phyloP scores from a whole-genome alignment of 768 basidiomycete species.

The Mycena belliarum region DNA sequence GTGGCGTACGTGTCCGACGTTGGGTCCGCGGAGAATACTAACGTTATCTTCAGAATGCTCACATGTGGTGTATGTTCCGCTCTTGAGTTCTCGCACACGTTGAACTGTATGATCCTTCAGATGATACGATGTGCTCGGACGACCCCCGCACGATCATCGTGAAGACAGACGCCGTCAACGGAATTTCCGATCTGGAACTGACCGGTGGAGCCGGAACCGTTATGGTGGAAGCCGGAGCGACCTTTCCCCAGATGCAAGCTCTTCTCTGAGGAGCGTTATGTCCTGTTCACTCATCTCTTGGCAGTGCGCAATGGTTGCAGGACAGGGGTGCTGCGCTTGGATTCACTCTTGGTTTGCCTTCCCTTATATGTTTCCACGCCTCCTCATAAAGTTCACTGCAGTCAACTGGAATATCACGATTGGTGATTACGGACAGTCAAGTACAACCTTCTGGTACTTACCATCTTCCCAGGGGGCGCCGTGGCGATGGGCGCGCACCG shows the following conservation, averaged over 20 bases:
- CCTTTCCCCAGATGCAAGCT: conserved; percentile 37
- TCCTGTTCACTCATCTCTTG: neutral
- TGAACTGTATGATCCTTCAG: conserved; percentile 11
- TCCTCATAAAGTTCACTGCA: neutral
- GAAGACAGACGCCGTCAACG: conserved; percentile 36
- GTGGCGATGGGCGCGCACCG: conserved; percentile 42
- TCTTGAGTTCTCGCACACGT: neutral
- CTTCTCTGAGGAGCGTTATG: too few species aligned
- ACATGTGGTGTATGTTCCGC: conserved; percentile 36
- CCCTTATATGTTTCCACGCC: neutral
- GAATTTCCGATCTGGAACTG: conserved; percentile 32
- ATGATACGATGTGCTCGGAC: conserved; percentile 41
- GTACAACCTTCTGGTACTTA: too few species aligned
- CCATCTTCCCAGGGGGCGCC: conserved; percentile 25
- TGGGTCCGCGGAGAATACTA: neutral
- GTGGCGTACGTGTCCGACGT: conserved; percentile 27
- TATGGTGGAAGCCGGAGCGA: conserved; percentile 36
- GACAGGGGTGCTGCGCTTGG: conserved; percentile 33
- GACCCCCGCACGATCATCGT: conserved; percentile 36
- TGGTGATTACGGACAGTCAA: too few species aligned
- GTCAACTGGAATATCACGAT: conserved; percentile 43
- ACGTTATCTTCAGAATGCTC: conserved; percentile 30
- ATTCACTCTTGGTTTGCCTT: conserved; percentile 32
- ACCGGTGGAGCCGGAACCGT: conserved; percentile 31
- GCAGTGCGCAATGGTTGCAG: conserved; percentile 38